Evolutionary conservation across 805 yeast species (phyloP).

Genomic region (Wickerhamomyces bisporus): DNA sequence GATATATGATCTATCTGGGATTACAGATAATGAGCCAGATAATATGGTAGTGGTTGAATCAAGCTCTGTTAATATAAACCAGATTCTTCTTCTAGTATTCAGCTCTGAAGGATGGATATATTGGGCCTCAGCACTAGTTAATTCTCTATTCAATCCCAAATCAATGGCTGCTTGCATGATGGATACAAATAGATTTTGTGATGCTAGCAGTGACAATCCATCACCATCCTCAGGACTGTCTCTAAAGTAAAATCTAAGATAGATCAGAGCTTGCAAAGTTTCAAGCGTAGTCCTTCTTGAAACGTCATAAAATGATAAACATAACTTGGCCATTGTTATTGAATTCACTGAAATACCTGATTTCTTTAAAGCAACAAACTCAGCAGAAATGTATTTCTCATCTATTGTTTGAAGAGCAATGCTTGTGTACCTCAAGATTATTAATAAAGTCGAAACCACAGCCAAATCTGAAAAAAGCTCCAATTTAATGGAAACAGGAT

Average conservation of each 20-base stretch:
- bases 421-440: slow-evolving; percentile 36
- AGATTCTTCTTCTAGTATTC: slow-evolving; percentile 16
- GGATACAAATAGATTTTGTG: slow-evolving; percentile 32
- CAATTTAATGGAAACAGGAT: too few species aligned
- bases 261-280: slow-evolving; percentile 37
- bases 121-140: too few species aligned
- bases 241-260: slow-evolving; percentile 32
- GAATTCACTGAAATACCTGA: slow-evolving; percentile 32
- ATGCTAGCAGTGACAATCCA: slow-evolving; percentile 34
- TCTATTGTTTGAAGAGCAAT: slow-evolving; percentile 30
- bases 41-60: too few species aligned
- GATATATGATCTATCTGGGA: too few species aligned
- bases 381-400: too few species aligned
- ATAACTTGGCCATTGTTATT: slow-evolving; percentile 33
- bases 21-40: too few species aligned
- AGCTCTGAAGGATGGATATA: too few species aligned
- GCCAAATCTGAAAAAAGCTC: too few species aligned
- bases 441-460: slow-evolving; percentile 32
- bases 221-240: slow-evolving; percentile 44
- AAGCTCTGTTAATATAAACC: slow-evolving; percentile 13
- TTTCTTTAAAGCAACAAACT: too few species aligned
- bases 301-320: slow-evolving; percentile 36
- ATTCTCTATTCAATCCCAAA: slow-evolving; percentile 43
- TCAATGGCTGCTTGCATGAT: slow-evolving; percentile 38
- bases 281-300: slow-evolving; percentile 31